These are phyloP conservation scores for Fusarium nanum DNA, from an alignment of 2,329 filamentous ascomycete genomes.

Conservation along the genomic window DNA sequence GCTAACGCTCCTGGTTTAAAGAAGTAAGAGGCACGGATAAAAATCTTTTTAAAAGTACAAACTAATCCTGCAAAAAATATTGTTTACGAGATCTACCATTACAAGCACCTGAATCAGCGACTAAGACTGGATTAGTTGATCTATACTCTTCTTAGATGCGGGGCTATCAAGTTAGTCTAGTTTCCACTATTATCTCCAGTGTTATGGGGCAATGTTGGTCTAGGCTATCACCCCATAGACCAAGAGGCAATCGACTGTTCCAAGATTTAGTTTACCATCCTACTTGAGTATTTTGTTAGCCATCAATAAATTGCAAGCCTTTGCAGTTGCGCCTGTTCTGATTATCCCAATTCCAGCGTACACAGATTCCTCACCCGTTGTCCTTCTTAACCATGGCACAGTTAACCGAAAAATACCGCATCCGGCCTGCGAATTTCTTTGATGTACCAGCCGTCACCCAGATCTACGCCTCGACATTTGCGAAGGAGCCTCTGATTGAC, in stretches of 20 bases:
- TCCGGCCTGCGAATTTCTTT: background rate
- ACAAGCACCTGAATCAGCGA: background rate
- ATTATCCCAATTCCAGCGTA: no score
- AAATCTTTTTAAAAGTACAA: background rate
- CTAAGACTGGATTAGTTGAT: background rate
- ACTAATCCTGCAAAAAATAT: background rate
- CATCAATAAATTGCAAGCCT: no score
- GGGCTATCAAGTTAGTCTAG: background rate
- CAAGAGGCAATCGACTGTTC: no score
- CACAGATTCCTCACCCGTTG: no score
- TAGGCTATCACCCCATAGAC: no score
- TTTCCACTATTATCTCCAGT: background rate
- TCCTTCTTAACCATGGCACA: background rate
- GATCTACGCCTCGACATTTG: constrained; percentile 5
- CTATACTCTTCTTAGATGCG: no score
- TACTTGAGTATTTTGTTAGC: no score
- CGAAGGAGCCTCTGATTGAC: constrained; percentile 1
- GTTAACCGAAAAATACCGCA: constrained; percentile 2
- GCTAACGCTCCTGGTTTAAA: background rate
- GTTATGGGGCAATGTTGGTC: no score
- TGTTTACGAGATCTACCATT: background rate
- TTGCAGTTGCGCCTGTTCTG: no score
- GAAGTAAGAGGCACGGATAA: background rate
- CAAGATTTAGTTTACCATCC: no score
- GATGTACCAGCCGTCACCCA: constrained; percentile 7